Evolutionary conservation across 2,329 filamentous ascomycete genomes (phyloP).

Genomic region (Phyllosticta citriasiana): DNA sequence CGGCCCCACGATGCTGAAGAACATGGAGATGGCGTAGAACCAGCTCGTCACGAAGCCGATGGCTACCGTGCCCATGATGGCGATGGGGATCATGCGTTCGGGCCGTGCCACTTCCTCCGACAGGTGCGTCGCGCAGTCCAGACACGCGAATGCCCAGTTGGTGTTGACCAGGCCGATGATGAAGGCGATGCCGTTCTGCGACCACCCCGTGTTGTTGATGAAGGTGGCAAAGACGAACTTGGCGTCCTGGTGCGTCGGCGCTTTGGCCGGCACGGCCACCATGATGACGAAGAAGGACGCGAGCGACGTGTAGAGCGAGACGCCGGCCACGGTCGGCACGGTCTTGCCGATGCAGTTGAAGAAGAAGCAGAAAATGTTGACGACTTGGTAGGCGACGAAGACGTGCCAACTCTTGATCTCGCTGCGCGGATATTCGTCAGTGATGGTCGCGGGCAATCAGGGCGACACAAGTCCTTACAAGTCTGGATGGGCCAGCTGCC

Average conservation of each 20-base stretch:
- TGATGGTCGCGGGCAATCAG: background rate
- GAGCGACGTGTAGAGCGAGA: constrained; percentile 37
- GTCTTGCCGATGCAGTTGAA: constrained; percentile 37
- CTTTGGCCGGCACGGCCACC: constrained; percentile 37
- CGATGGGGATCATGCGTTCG: constrained; percentile 39
- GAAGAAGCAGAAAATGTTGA: constrained; percentile 39
- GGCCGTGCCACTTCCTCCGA: constrained; percentile 41
- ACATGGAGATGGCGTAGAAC: constrained; percentile 39
- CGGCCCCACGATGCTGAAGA: constrained; percentile 40
- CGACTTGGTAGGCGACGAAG: constrained; percentile 37
- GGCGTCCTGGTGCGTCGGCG: constrained; percentile 34
- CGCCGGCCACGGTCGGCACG: constrained; percentile 30
- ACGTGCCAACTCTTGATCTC: constrained; percentile 26
- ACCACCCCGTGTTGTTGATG: constrained; percentile 43
- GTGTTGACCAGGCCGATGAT: constrained; percentile 43
- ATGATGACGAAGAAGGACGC: constrained; percentile 40
- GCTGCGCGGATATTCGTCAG: constrained; percentile 14
- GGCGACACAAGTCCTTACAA: constrained; percentile 31
- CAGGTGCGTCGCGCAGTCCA: constrained; percentile 42
- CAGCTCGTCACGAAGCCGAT: constrained; percentile 42
- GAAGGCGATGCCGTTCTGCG: constrained; percentile 38
- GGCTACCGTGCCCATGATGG: constrained; percentile 39
- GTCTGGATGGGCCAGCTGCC: constrained; percentile 41
- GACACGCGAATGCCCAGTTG: constrained; percentile 42
- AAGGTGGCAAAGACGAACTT: constrained; percentile 44